Percentiles rank a stretch among this genome's conserved stretches.
These are phyloP conservation scores for Prunus mongolica DNA, from an alignment of 306 rosid species.

Conservation along the genomic window DNA sequence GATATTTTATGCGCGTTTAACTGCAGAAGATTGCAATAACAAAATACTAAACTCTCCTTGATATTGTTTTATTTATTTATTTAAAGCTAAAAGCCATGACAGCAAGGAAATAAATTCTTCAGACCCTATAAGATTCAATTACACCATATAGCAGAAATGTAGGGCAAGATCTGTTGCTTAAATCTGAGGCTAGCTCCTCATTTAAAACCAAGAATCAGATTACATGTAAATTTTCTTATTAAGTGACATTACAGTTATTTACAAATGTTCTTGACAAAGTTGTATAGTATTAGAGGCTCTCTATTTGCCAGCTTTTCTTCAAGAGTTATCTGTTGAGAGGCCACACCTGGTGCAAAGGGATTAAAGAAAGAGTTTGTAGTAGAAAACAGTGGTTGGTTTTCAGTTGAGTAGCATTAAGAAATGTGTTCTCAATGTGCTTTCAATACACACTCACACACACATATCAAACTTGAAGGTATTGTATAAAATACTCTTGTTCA, in stretches of 20 bases:
- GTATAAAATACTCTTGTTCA: neutral
- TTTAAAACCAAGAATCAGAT: neutral
- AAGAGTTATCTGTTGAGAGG: conserved; percentile 3
- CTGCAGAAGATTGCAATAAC: neutral
- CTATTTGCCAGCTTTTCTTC: neutral
- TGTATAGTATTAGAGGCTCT: neutral
- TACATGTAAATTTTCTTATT: neutral
- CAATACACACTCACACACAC: neutral
- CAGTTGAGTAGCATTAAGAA: neutral
- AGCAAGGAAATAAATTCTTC: too few relatives aligned
- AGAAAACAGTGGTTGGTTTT: neutral
- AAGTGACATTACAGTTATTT: neutral
- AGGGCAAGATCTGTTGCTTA: neutral
- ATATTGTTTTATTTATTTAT: neutral
- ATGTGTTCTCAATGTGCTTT: neutral
- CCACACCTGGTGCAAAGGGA: neutral
- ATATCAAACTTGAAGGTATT: neutral
- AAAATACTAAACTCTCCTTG: neutral
- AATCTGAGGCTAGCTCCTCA: neutral
- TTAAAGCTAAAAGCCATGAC: neutral
- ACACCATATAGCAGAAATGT: neutral
- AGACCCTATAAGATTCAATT: neutral
- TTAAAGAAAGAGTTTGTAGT: neutral
- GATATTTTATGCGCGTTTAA: neutral
- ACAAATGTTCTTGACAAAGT: neutral